A percentile compares a stretch with the other conserved stretches of the same genome.
These are phyloP conservation scores for Dendrobium chrysotoxum DNA, from an alignment of 106 monocot species.

Conservation along the genomic window DNA sequence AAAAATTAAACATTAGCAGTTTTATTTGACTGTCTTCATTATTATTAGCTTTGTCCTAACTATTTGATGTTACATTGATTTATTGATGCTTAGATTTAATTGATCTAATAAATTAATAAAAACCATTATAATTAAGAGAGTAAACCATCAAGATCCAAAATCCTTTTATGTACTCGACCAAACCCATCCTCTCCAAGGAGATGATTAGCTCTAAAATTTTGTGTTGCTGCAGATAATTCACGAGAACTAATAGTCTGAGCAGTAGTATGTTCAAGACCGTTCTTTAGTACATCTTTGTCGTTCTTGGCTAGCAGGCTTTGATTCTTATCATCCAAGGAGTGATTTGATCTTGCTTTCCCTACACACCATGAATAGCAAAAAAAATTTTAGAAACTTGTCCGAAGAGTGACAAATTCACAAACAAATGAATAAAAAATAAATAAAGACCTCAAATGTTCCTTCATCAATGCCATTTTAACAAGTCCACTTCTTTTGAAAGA, in stretches of 20 bases:
- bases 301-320: conserved; percentile 12
- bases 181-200: conserved; percentile 28
- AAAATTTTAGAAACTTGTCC: not conserved
- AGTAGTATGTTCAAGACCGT: conserved; percentile 25
- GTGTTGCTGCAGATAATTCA: conserved; percentile 20
- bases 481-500: too few relatives aligned
- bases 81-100: not conserved
- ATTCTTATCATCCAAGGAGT: conserved; percentile 13
- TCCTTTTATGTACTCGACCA: conserved; percentile 30
- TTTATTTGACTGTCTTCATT: not conserved
- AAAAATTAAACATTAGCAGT: not conserved
- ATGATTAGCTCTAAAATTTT: conserved; percentile 18
- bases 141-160: not conserved
- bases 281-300: conserved; percentile 16
- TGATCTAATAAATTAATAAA: not conserved
- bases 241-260: conserved; percentile 21
- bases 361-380: not conserved
- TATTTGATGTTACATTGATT: not conserved
- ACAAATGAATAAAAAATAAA: too few relatives aligned
- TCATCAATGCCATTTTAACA: not conserved
- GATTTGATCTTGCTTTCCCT: conserved; percentile 14
- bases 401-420: not conserved
- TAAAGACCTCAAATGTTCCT: not conserved
- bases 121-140: not conserved
- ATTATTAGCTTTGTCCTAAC: not conserved